These are phyloP conservation scores for Botrytis sinoallii DNA, from an alignment of 2,329 filamentous ascomycete genomes.

Conservation along the genomic window DNA sequence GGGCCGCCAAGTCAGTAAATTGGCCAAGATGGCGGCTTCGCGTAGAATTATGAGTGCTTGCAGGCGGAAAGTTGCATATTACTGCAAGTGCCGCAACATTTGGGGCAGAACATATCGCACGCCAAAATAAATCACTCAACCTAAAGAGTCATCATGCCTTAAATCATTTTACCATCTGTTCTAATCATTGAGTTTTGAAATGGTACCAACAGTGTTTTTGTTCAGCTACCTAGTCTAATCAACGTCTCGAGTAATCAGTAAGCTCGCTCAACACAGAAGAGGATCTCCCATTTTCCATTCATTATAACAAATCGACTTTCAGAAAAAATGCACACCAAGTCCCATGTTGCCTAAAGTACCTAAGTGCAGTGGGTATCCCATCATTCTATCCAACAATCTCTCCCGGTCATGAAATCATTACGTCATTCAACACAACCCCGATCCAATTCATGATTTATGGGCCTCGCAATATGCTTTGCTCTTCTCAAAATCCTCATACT, in stretches of 20 bases:
- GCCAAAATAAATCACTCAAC: background rate
- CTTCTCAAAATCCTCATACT: conserved; percentile 12
- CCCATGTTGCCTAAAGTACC: background rate
- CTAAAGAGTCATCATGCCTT: background rate
- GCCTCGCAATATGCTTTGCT: background rate
- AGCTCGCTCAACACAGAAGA: background rate
- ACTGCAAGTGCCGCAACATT: background rate
- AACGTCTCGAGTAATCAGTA: background rate
- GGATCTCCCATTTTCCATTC: background rate
- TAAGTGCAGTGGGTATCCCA: background rate
- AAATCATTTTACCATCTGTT: background rate
- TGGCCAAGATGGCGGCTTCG: background rate
- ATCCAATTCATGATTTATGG: background rate
- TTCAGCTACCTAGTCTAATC: background rate
- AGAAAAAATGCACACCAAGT: background rate
- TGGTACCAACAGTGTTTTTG: too few species aligned
- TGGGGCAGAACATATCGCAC: background rate
- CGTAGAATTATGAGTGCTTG: background rate
- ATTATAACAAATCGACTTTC: too few species aligned
- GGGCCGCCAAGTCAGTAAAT: background rate
- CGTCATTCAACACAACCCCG: background rate
- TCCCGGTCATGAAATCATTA: background rate
- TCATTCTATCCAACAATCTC: background rate
- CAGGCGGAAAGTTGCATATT: background rate
- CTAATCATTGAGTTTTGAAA: background rate